Conservation (phyloP, 495 filamentous ascomycete species). For the Astrothelium subdiscretum region DNA sequence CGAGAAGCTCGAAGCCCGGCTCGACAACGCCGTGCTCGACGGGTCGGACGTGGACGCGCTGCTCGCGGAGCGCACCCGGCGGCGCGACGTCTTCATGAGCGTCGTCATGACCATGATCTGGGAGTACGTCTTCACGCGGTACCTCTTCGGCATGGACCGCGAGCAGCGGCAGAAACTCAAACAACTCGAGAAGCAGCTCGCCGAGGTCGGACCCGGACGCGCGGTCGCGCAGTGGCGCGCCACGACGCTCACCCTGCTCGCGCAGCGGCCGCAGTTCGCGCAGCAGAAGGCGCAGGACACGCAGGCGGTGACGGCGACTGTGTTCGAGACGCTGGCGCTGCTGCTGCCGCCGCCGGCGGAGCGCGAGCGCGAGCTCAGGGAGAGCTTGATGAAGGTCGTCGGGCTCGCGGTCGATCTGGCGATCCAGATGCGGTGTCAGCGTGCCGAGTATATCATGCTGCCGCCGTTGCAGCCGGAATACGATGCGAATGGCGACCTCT, state of each 20-base stretch:
- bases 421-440: conserved; percentile 91
- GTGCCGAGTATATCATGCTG: conserved; percentile 94
- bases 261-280: conserved; percentile 60
- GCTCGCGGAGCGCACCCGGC: conserved; percentile 70
- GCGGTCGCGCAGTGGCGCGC: conserved; percentile 94
- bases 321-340: conserved; percentile 63
- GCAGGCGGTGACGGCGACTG: conserved; percentile 76
- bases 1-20: conserved; percentile 78
- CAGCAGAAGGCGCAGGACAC: conserved; percentile 71
- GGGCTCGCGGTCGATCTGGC: conserved; percentile 73
- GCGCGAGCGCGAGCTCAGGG: conserved; percentile 58
- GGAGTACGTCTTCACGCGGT: conserved; percentile 95
- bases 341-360: conserved; percentile 74
- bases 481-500: conserved; percentile 80
- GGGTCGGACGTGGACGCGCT: conserved; percentile 81
- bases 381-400: conserved; percentile 73
- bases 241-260: conserved; percentile 78
- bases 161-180: conserved; percentile 97
- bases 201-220: conserved; percentile 63
- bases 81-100: conserved; percentile 90
- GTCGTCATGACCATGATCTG: conserved; percentile 96
- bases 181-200: conserved; percentile 77
- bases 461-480: conserved; percentile 92
- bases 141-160: conserved; percentile 94
- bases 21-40: conserved; percentile 89